These are phyloP conservation scores for Melampsora larici-populina DNA, from an alignment of 1,284 basidiomycete genomes.

Conservation along the genomic window DNA sequence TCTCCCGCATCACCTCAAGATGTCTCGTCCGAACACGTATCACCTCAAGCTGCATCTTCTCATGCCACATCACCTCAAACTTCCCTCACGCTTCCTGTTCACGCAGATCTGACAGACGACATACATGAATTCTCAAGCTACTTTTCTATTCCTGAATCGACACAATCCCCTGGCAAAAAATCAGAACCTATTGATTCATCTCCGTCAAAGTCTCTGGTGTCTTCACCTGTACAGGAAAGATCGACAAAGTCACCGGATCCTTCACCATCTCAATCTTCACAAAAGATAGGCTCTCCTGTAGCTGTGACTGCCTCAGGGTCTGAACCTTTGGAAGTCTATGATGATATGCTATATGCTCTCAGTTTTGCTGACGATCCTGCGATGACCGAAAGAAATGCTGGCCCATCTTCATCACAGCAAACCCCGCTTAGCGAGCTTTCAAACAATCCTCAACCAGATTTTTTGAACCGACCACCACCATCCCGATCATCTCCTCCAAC, in stretches of 20 bases:
- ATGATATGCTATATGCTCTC: constrained; percentile 38
- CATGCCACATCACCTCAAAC: too few relatives aligned
- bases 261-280: background rate
- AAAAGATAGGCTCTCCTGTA: background rate
- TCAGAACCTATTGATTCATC: background rate
- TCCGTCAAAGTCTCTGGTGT: background rate
- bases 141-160: background rate
- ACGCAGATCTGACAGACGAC: background rate
- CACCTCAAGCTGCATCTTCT: too few relatives aligned
- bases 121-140: constrained; percentile 4
- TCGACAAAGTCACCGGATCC: background rate
- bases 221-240: background rate
- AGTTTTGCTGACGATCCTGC: constrained; percentile 16
- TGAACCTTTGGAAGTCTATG: constrained; percentile 1
- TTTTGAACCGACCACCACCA: constrained; percentile 22
- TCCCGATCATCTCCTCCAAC: background rate
- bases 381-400: too few relatives aligned
- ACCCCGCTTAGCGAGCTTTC: background rate
- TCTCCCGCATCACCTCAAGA: too few relatives aligned
- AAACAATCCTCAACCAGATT: background rate
- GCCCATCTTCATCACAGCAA: background rate
- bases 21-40: too few relatives aligned
- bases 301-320: background rate
- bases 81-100: background rate
- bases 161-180: too few relatives aligned